Percentiles rank a stretch among this genome's conserved stretches.
Conservation (phyloP, 1,284 basidiomycete genomes). For the Anthracocystis walkeri region DNA sequence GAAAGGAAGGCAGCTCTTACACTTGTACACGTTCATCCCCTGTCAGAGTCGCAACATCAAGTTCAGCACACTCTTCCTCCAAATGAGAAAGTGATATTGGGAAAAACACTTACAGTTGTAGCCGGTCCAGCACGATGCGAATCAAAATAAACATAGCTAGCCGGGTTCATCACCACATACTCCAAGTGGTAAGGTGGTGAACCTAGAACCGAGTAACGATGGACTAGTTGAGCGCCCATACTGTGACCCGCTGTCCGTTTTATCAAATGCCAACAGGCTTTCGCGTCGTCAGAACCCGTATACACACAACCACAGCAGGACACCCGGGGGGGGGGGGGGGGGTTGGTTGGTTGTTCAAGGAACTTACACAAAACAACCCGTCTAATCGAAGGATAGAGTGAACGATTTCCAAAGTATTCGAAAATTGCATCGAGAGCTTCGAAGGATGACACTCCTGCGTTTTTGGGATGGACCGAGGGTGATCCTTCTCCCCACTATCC, state of each 20-base stretch:
- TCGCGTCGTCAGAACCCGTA: neutral
- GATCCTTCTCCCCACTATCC: conserved; percentile 51
- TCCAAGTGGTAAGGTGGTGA: conserved; percentile 3
- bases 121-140: conserved; percentile 17
- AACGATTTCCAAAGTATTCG: conserved; percentile 14
- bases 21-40: conserved; percentile 53
- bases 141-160: conserved; percentile 40
- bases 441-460: conserved; percentile 36
- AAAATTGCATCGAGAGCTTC: conserved; percentile 44
- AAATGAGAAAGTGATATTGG: no score
- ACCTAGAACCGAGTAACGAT: conserved; percentile 44
- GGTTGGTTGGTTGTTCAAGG: no score
- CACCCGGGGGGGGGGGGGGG: no score
- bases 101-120: conserved; percentile 12
- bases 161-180: conserved; percentile 46
- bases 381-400: conserved; percentile 3
- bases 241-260: conserved; percentile 45
- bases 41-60: neutral
- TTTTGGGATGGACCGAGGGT: neutral
- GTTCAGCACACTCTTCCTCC: neutral
- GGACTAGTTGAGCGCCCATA: conserved; percentile 45
- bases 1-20: conserved; percentile 21
- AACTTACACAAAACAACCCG: conserved; percentile 43
- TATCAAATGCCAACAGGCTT: no score
- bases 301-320: neutral